phyloP scores from a whole-genome alignment of 208 protist genomes.

The Strigomonas galati region DNA sequence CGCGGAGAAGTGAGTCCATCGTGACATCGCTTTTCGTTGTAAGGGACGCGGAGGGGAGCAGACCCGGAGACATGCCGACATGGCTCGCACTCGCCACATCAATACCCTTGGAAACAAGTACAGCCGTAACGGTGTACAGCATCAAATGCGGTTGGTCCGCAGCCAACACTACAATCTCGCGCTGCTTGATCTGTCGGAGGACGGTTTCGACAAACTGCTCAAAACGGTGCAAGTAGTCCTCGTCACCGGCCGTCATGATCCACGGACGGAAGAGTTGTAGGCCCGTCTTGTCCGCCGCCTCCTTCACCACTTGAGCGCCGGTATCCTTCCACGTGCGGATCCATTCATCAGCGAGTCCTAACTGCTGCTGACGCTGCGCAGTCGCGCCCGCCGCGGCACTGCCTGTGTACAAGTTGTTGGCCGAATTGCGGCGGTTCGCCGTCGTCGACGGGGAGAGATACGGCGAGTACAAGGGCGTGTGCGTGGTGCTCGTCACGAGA shows the following conservation, averaged over 20 bases:
- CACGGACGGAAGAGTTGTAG: not conserved
- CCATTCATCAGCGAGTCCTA: not conserved
- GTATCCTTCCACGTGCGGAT: not conserved
- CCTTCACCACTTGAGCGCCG: not conserved
- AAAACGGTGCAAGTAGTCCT: not conserved
- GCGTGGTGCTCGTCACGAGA: not conserved
- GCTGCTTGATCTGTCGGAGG: not conserved
- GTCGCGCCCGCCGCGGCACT: no score
- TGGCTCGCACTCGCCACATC: not conserved
- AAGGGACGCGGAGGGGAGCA: not conserved
- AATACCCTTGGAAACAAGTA: not conserved
- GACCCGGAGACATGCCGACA: not conserved
- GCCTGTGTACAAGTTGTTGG: not conserved
- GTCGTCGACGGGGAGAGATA: not conserved
- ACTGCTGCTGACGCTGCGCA: not conserved
- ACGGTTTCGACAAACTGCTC: not conserved
- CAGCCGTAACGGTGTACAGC: constrained; percentile 7
- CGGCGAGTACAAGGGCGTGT: not conserved
- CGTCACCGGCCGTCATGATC: not conserved
- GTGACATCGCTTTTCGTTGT: not conserved
- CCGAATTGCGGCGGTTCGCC: not conserved
- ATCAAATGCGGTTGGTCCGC: not conserved
- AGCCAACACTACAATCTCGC: not conserved
- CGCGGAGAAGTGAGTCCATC: not conserved
- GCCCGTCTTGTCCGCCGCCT: not conserved